These are phyloP conservation scores for Colletotrichum zoysiae DNA, from an alignment of 2,329 filamentous ascomycete species.

Conservation along the genomic window DNA sequence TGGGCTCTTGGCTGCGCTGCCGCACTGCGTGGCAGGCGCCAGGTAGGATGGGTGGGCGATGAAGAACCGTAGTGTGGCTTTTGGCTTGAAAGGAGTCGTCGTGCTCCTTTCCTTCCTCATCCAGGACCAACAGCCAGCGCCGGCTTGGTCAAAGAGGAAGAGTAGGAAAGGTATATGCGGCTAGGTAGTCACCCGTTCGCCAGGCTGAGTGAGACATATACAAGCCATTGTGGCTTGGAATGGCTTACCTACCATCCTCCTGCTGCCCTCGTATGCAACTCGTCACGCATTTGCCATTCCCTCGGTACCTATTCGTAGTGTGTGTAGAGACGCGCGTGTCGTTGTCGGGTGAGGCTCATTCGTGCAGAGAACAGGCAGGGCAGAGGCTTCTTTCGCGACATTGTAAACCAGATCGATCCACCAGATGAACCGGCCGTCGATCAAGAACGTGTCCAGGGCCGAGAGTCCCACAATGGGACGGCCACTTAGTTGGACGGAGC, in stretches of 20 bases:
- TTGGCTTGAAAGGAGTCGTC: neutral
- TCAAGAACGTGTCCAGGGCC: constrained; percentile 29
- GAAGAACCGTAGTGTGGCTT: neutral
- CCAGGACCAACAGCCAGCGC: neutral
- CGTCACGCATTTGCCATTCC: constrained; percentile 4
- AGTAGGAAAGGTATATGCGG: neutral
- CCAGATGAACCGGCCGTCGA: constrained; percentile 35
- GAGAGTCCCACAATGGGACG: constrained; percentile 20
- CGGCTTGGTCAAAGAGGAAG: neutral
- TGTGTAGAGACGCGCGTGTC: constrained; percentile 11
- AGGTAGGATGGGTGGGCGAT: neutral
- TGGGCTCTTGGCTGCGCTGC: constrained; percentile 1
- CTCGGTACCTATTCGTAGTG: neutral
- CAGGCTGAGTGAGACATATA: neutral
- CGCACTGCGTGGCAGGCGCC: constrained; percentile 25
- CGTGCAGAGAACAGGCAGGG: constrained; percentile 17
- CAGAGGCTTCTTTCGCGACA: constrained; percentile 14
- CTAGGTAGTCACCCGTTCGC: neutral
- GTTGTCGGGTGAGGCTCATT: constrained; percentile 36
- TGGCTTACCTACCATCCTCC: neutral
- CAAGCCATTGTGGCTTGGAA: constrained; percentile 3
- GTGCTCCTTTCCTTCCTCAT: neutral
- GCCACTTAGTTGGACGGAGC: too few relatives aligned
- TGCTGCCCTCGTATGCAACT: neutral
- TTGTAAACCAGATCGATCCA: constrained; percentile 37